phyloP scores from a whole-genome alignment of 1,284 basidiomycete genomes.

The Apiotrichum porosum region DNA sequence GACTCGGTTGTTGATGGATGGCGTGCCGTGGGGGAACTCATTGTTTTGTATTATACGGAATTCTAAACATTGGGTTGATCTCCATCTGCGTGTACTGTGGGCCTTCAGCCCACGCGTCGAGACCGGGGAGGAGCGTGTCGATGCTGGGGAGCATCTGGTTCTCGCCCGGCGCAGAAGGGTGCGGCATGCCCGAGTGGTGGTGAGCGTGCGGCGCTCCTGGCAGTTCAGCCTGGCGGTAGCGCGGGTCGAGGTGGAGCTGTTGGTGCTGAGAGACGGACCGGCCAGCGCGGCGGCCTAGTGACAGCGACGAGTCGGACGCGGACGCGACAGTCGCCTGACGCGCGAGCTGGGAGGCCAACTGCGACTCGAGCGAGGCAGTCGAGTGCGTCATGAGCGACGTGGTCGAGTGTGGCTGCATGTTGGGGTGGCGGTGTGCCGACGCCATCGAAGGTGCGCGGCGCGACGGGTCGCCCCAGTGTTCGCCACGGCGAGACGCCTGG shows the following conservation, averaged over 20 bases:
- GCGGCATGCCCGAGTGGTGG: no score
- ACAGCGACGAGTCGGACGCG: conserved; percentile 11
- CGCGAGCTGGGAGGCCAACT: conserved; percentile 70
- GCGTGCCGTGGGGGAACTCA: neutral
- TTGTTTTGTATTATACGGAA: conserved; percentile 44
- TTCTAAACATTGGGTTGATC: conserved; percentile 87
- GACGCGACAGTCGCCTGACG: conserved; percentile 62
- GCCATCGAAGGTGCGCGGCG: conserved; percentile 19
- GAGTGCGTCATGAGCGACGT: conserved; percentile 69
- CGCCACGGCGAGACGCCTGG: conserved; percentile 14
- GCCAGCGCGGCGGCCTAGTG: conserved; percentile 10
- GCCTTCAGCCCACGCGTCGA: no score
- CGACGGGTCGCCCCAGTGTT: conserved; percentile 6
- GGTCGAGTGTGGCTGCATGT: conserved; percentile 44
- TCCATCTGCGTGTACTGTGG: conserved; percentile 42
- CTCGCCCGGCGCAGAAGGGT: conserved; percentile 16
- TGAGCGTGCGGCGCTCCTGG: no score
- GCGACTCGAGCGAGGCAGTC: conserved; percentile 73
- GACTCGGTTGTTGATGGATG: neutral
- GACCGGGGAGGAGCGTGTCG: no score
- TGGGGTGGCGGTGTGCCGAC: conserved; percentile 23
- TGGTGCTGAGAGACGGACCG: no score
- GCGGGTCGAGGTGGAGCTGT: conserved; percentile 6
- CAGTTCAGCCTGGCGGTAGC: no score
- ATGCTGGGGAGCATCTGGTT: conserved; percentile 50